Conservation (phyloP, 371 early-diverging fungal species). For the Chytridium lagenaria region DNA sequence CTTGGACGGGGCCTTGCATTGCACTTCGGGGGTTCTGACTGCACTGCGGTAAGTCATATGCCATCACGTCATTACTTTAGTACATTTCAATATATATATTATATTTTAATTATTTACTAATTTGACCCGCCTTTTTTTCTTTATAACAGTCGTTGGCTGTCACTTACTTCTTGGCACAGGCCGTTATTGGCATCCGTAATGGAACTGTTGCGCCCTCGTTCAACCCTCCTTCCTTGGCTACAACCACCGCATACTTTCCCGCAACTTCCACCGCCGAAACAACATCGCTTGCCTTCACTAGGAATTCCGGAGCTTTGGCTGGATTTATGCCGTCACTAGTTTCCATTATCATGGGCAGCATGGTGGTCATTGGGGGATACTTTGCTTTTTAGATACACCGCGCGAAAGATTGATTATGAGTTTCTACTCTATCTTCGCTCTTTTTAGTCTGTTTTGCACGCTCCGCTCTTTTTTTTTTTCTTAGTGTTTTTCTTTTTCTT, state of each 20-base stretch:
- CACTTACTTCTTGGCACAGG: not conserved
- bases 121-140: not conserved
- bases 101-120: not conserved
- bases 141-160: not conserved
- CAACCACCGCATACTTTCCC: not conserved
- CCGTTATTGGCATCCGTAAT: conserved; percentile 3
- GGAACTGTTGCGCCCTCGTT: conserved; percentile 4
- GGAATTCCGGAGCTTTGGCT: no score
- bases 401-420: no score
- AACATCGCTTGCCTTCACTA: no score
- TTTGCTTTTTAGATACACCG: no score
- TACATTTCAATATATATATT: not conserved
- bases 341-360: no score
- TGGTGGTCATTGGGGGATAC: no score
- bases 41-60: not conserved
- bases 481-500: no score
- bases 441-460: no score
- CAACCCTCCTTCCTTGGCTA: not conserved
- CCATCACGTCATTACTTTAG: no score
- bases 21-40: not conserved
- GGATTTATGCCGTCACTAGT: no score
- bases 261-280: not conserved
- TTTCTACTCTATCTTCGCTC: no score
- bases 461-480: no score
- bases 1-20: conserved; percentile 5